Evolutionary conservation across 2,329 filamentous ascomycete species (phyloP).

Genomic region (Ceratocystis lukuohia): DNA sequence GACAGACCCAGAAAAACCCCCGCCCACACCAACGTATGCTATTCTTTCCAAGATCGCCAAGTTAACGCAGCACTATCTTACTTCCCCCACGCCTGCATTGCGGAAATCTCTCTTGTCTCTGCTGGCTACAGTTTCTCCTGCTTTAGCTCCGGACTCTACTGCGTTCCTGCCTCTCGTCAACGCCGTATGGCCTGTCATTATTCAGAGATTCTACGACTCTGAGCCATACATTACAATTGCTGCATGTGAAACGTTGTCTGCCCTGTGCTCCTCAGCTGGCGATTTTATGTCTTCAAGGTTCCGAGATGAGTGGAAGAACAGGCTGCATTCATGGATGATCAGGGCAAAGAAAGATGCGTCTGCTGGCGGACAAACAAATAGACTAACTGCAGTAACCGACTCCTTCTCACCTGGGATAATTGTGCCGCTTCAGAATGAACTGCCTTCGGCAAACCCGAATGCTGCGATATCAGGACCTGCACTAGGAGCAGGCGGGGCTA

Average conservation of each 20-base stretch:
- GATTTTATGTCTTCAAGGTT: slow-evolving; percentile 70
- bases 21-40: slow-evolving; percentile 66
- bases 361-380: slow-evolving; percentile 16
- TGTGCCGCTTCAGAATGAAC: slow-evolving; percentile 1
- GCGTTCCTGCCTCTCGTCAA: slow-evolving; percentile 82
- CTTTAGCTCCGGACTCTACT: slow-evolving; percentile 64
- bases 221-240: slow-evolving; percentile 57
- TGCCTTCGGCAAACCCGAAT: neutral
- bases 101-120: slow-evolving; percentile 67
- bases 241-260: slow-evolving; percentile 53
- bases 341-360: slow-evolving; percentile 32
- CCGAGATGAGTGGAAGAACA: slow-evolving; percentile 54
- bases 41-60: slow-evolving; percentile 69
- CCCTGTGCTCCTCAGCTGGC: slow-evolving; percentile 58
- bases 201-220: slow-evolving; percentile 50
- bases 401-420: neutral
- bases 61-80: slow-evolving; percentile 81
- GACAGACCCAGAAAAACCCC: slow-evolving; percentile 38
- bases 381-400: neutral
- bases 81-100: slow-evolving; percentile 66
- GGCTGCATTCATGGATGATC: slow-evolving; percentile 30
- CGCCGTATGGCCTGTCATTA: slow-evolving; percentile 74
- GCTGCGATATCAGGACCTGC: neutral
- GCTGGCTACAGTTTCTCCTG: slow-evolving; percentile 55
- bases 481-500: neutral